These are phyloP conservation scores for Astrothelium subdiscretum DNA, from an alignment of 495 filamentous ascomycete genomes.

Conservation along the genomic window DNA sequence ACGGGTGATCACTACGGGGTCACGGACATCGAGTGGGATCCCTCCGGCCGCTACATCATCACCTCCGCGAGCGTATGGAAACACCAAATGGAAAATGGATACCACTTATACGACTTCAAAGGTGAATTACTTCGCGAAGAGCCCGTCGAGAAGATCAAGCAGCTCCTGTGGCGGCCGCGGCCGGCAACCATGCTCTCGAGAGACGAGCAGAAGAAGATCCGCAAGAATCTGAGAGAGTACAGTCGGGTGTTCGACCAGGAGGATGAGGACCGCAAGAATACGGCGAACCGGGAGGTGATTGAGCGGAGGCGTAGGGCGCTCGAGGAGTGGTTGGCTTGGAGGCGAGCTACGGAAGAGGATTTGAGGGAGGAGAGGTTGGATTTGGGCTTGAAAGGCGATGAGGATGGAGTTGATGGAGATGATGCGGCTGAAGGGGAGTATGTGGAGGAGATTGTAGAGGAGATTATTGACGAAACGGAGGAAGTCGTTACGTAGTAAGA, in stretches of 20 bases:
- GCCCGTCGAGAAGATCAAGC: conserved; percentile 93
- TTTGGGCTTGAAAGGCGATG: conserved; percentile 49
- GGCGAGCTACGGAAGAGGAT: conserved; percentile 61
- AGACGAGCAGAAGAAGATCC: conserved; percentile 92
- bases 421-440: conserved; percentile 92
- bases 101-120: conserved; percentile 94
- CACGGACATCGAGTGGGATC: conserved; percentile 96
- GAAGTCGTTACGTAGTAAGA: conserved; percentile 46
- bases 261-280: conserved; percentile 80
- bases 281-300: conserved; percentile 85
- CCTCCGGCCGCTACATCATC: conserved; percentile 85
- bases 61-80: conserved; percentile 91
- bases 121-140: conserved; percentile 84
- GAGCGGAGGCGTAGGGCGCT: conserved; percentile 73
- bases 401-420: conserved; percentile 58
- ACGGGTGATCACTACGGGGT: conserved; percentile 92
- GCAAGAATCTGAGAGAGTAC: conserved; percentile 97
- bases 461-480: conserved; percentile 56
- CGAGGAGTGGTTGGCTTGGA: conserved; percentile 84
- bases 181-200: conserved; percentile 78
- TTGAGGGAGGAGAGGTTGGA: conserved; percentile 57
- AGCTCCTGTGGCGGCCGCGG: conserved; percentile 86
- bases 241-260: conserved; percentile 88
- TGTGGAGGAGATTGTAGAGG: conserved; percentile 64
- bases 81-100: conserved; percentile 98